Base-by-base conservation (phyloP, 345 rosid genomes). In the Salix exigua region DNA sequence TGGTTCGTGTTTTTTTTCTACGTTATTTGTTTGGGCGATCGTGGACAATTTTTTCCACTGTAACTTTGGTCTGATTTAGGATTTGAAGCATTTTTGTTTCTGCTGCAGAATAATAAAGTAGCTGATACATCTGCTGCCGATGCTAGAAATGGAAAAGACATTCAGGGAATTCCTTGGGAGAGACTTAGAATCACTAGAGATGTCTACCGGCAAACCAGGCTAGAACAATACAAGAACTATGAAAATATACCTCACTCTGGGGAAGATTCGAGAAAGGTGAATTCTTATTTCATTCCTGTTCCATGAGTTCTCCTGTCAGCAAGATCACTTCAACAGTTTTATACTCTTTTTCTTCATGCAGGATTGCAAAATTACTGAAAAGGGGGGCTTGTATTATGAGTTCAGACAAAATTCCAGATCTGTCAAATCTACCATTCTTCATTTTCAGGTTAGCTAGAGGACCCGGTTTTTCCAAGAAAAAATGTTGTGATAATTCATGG, bases 91-190 rank as follows among this genome's bases (percentile, higher is more conserved):
- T 75, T 63, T 55, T 12, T 30, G 69, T 33, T 46, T 42, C 35
- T 19, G 5, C 23, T 38, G 19, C 85, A 88, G 89, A 83, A 82
- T 71, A 79, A 75, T 64, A 84, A 78, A 78, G 76, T 86, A 64
- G 68, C 84, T 18, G 91, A 88, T 75, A 86, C 86, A 8, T 84
- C 88, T 44, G 84, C 89, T 66, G 84, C 89, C 13, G 86, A 88
- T 75, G 88, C 91, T 79, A 83, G 91, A 78, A 79, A 75, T 71
- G 91, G 89, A 61, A 86, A 78, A 79, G 91, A 88, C 76, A 86
- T 88, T 70, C 89, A 88, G 76, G 91, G 88, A 21, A 88, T 88
- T 78, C 91, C 91, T 46, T 88, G 91, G 91, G 86, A 84, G 37
- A 84, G 86, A 38, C 75, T 88, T 74, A 86, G 86, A 33, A 83